These are phyloP conservation scores for Plantago ovata DNA, from an alignment of 257 asterid species.

Conservation along the genomic window DNA sequence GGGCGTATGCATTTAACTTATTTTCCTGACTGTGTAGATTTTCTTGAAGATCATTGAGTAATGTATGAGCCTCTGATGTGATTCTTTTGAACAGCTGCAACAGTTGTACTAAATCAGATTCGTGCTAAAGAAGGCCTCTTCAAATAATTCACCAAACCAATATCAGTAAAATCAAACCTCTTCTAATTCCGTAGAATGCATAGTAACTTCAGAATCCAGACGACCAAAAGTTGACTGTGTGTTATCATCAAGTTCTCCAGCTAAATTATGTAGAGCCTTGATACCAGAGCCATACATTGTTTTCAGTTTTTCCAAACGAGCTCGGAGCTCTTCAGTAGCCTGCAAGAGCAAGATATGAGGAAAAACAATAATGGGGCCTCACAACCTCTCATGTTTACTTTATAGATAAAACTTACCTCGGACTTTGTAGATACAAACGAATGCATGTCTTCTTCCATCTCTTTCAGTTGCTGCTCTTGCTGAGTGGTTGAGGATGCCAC, in stretches of 20 bases:
- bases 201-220: constrained; percentile 76
- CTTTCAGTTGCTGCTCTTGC: constrained; percentile 83
- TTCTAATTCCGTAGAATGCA: constrained; percentile 73
- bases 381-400: constrained; percentile 2
- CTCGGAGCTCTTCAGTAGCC: constrained; percentile 92
- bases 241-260: constrained; percentile 73
- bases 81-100: constrained; percentile 76
- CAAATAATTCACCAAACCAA: constrained; percentile 13
- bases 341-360: constrained; percentile 26
- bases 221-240: constrained; percentile 69
- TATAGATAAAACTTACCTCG: constrained; percentile 43
- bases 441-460: constrained; percentile 96
- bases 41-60: constrained; percentile 83
- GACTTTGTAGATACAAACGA: constrained; percentile 83
- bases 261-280: constrained; percentile 64
- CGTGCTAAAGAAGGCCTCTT: constrained; percentile 8
- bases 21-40: constrained; percentile 74
- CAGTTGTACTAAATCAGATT: constrained; percentile 24
- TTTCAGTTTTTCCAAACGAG: constrained; percentile 60
- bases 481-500: constrained; percentile 86
- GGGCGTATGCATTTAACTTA: constrained; percentile 60
- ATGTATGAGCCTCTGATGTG: constrained; percentile 76
- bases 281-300: constrained; percentile 78
- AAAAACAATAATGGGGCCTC: background rate
- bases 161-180: constrained; percentile 52